Conservation (phyloP, 2,329 filamentous ascomycete species). For the Xylariales sp. region DNA sequence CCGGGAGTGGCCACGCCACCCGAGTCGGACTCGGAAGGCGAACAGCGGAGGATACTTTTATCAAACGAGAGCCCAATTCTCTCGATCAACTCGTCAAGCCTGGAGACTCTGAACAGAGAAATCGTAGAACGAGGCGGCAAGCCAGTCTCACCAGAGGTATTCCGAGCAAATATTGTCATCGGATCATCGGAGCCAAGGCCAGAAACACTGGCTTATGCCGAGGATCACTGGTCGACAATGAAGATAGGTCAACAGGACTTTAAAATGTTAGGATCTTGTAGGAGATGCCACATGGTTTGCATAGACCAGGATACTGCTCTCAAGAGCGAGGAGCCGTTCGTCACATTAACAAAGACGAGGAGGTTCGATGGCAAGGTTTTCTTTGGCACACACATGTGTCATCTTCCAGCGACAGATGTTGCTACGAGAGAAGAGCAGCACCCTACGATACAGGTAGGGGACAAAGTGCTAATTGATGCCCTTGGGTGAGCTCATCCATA, state of each 20-base stretch:
- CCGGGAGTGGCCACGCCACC: constrained; percentile 50
- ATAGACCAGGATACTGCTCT: constrained; percentile 79
- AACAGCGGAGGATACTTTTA: constrained; percentile 61
- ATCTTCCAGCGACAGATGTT: constrained; percentile 24
- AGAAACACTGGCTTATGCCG: constrained; percentile 60
- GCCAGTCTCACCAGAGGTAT: constrained; percentile 66
- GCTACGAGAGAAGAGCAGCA: constrained; percentile 27
- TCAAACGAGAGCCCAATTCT: constrained; percentile 95
- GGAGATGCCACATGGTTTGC: constrained; percentile 94
- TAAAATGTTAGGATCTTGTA: constrained; percentile 75
- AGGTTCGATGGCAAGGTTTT: constrained; percentile 78
- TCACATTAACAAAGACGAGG: constrained; percentile 82
- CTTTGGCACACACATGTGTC: constrained; percentile 79
- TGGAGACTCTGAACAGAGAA: constrained; percentile 69
- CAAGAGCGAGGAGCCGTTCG: constrained; percentile 79
- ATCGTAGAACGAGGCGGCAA: constrained; percentile 62
- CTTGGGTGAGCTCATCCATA: not conserved
- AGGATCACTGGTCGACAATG: constrained; percentile 72
- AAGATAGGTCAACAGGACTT: constrained; percentile 61
- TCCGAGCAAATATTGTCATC: constrained; percentile 84
- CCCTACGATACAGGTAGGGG: constrained; percentile 47
- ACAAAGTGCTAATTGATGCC: constrained; percentile 26
- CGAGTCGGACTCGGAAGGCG: constrained; percentile 50
- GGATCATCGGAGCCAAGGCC: constrained; percentile 30
- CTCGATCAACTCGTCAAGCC: constrained; percentile 72